Evolutionary conservation across 345 rosid species (phyloP).

Genomic region (Bretschneidera sinensis): DNA sequence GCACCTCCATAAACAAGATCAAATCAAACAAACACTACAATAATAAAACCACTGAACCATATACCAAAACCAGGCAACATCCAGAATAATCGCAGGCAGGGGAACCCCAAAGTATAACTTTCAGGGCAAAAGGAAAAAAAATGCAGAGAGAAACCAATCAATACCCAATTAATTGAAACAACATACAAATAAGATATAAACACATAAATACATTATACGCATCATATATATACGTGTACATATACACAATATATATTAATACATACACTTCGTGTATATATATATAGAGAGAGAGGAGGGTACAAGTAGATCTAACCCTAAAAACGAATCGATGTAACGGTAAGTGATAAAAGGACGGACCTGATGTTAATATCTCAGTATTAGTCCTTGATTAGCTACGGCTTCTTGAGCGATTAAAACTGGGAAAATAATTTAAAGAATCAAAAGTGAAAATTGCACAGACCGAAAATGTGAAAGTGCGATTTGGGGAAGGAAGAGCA

Average conservation of each 20-base stretch:
- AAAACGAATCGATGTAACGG: not conserved
- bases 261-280: no score
- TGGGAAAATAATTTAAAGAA: not conserved
- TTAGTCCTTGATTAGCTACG: not conserved
- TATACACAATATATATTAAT: no score
- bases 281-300: no score
- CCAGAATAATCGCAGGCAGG: no score
- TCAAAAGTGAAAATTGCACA: not conserved
- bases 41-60: no score
- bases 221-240: no score
- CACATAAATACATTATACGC: no score
- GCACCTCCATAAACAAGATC: no score
- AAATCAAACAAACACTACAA: no score
- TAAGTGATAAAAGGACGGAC: not conserved
- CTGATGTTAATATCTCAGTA: not conserved
- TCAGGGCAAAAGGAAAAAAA: not conserved
- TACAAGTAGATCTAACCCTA: not conserved
- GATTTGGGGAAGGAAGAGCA: constrained; percentile 1
- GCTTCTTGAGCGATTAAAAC: not conserved
- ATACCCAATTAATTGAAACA: not conserved
- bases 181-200: no score
- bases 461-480: not conserved
- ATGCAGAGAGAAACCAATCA: not conserved
- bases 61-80: no score
- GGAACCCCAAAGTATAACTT: no score